Conservation (phyloP, 2,329 filamentous ascomycete species). For the Trichoderma simmonsii region DNA sequence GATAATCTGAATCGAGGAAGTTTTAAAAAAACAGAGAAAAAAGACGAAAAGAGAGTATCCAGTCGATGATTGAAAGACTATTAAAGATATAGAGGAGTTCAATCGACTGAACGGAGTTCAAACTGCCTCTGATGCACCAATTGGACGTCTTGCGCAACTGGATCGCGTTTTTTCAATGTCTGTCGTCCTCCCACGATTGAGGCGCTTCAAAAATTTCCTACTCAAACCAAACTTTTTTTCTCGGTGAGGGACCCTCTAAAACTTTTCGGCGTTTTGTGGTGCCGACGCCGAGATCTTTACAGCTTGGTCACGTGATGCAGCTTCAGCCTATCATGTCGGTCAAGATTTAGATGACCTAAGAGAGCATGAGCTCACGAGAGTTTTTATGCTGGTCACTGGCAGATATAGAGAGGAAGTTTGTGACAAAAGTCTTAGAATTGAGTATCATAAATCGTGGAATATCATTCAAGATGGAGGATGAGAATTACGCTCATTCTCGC, state of each 20-base stretch:
- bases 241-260: conserved; percentile 27
- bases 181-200: conserved; percentile 16
- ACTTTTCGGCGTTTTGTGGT: conserved; percentile 31
- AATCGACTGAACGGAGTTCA: not conserved
- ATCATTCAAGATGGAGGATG: not conserved
- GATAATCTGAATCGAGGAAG: conserved; percentile 14
- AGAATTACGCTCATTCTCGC: not conserved
- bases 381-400: not conserved
- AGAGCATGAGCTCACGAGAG: not conserved
- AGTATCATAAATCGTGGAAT: not conserved
- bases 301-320: not conserved
- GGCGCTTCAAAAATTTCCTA: conserved; percentile 31
- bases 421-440: not conserved
- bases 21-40: not conserved
- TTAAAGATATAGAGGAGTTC: not conserved
- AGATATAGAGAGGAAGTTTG: not conserved
- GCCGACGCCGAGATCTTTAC: conserved; percentile 29
- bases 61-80: not conserved
- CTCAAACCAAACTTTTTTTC: conserved; percentile 32
- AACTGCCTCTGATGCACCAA: not conserved
- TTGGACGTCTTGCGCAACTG: conserved; percentile 15
- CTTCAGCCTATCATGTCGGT: not conserved
- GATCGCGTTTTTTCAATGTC: conserved; percentile 18
- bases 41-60: not conserved
- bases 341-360: conserved; percentile 10